Evolutionary conservation across 176 grass and related monocot genomes (phyloP).

Genomic region (Zoysia japonica): DNA sequence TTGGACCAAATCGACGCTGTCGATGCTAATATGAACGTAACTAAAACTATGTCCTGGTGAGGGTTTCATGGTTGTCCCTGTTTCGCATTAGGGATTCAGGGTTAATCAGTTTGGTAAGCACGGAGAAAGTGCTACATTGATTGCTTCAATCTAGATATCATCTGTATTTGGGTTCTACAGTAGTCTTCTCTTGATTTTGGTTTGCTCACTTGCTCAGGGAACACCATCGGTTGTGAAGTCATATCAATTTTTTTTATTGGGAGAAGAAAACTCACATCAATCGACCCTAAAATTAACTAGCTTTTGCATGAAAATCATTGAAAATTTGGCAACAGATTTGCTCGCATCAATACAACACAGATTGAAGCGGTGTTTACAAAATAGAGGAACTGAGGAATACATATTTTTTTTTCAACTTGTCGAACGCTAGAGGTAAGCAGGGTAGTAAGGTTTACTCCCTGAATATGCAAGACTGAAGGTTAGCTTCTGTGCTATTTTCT

Average conservation of each 20-base stretch:
- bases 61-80: neutral
- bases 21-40: neutral
- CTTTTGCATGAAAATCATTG: neutral
- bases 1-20: neutral
- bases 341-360: neutral
- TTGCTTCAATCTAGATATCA: neutral
- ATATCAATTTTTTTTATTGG: too few relatives aligned
- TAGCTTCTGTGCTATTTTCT: neutral
- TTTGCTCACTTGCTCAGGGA: neutral
- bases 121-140: neutral
- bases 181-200: neutral
- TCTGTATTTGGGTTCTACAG: neutral
- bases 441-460: neutral
- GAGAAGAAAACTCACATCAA: neutral
- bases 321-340: neutral
- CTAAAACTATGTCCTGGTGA: neutral
- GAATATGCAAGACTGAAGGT: neutral
- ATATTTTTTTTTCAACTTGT: neutral
- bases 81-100: neutral
- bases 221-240: neutral
- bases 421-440: neutral
- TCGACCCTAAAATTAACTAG: neutral
- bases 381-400: neutral
- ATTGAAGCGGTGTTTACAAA: neutral
- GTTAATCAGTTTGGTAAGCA: neutral